Evolutionary conservation across 2,329 filamentous ascomycete species (phyloP).

Genomic region (Furcasterigmium furcatum): DNA sequence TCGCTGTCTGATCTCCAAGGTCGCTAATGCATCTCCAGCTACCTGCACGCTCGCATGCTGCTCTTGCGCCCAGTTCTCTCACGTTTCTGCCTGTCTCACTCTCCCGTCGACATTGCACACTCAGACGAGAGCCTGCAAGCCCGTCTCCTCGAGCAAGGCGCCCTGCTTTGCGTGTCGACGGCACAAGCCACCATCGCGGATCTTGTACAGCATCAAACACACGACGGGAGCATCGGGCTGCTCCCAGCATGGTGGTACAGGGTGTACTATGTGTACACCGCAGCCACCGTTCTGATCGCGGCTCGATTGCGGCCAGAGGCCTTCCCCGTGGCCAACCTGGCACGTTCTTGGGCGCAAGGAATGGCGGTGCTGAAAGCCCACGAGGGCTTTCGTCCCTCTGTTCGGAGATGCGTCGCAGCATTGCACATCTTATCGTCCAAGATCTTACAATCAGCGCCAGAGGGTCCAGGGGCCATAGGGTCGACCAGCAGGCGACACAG

Average conservation of each 20-base stretch:
- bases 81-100: slow-evolving; percentile 24
- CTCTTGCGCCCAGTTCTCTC: slow-evolving; percentile 27
- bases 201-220: slow-evolving; percentile 22
- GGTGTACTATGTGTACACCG: slow-evolving; percentile 32
- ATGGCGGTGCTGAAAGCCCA: slow-evolving; percentile 26
- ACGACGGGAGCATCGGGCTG: slow-evolving; percentile 26
- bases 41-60: slow-evolving; percentile 29
- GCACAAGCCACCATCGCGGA: slow-evolving; percentile 26
- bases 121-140: slow-evolving; percentile 16
- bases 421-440: slow-evolving; percentile 29
- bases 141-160: slow-evolving; percentile 26
- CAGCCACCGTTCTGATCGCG: slow-evolving; percentile 29
- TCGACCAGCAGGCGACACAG: background rate
- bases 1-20: background rate
- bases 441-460: slow-evolving; percentile 17
- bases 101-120: slow-evolving; percentile 6
- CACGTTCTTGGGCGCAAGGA: slow-evolving; percentile 25
- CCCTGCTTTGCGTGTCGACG: slow-evolving; percentile 27
- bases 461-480: background rate
- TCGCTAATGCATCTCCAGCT: slow-evolving; percentile 12
- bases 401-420: slow-evolving; percentile 25
- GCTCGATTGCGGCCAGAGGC: slow-evolving; percentile 28
- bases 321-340: slow-evolving; percentile 20
- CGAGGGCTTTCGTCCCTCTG: slow-evolving; percentile 27
- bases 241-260: slow-evolving; percentile 36